Evolutionary conservation across 352 stramenopile genomes (phyloP).

Genomic region (Phytophthora pini): DNA sequence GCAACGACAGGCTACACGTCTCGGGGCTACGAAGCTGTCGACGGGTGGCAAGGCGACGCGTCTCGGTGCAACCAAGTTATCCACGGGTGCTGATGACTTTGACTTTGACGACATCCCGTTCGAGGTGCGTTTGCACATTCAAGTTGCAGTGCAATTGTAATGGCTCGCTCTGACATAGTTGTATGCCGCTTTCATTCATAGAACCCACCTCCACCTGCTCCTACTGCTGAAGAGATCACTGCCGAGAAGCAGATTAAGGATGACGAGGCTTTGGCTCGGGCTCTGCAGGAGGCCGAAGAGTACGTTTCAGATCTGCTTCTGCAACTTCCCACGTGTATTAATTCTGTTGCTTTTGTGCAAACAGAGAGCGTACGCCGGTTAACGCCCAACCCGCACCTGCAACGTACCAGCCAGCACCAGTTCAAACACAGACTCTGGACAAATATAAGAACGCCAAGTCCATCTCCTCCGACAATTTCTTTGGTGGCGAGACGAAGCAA

Average conservation of each 20-base stretch:
- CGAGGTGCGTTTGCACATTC: constrained; percentile 44
- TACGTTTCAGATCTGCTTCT: constrained; percentile 36
- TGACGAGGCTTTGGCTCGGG: constrained; percentile 84
- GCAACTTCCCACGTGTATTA: neutral
- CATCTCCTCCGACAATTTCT: constrained; percentile 92
- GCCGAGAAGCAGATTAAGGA: constrained; percentile 87
- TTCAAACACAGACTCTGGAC: constrained; percentile 69
- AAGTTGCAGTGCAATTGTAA: neutral
- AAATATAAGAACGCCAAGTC: constrained; percentile 94
- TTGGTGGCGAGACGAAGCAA: constrained; percentile 66
- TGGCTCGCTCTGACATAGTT: too few species aligned
- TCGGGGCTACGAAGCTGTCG: constrained; percentile 45
- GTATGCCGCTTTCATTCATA: constrained; percentile 16
- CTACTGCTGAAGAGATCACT: constrained; percentile 35
- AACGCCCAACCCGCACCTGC: constrained; percentile 18
- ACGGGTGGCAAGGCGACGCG: constrained; percentile 55
- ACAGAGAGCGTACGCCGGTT: constrained; percentile 35
- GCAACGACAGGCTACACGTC: constrained; percentile 30
- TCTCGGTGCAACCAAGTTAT: constrained; percentile 81
- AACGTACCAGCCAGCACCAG: constrained; percentile 32
- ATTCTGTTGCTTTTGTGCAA: constrained; percentile 1
- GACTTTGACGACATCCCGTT: constrained; percentile 92
- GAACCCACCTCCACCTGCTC: constrained; percentile 69
- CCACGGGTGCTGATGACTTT: constrained; percentile 69
- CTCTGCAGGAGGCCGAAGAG: constrained; percentile 82